Conservation (phyloP, 2,329 filamentous ascomycete genomes). For the Fusarium sambucinum region DNA sequence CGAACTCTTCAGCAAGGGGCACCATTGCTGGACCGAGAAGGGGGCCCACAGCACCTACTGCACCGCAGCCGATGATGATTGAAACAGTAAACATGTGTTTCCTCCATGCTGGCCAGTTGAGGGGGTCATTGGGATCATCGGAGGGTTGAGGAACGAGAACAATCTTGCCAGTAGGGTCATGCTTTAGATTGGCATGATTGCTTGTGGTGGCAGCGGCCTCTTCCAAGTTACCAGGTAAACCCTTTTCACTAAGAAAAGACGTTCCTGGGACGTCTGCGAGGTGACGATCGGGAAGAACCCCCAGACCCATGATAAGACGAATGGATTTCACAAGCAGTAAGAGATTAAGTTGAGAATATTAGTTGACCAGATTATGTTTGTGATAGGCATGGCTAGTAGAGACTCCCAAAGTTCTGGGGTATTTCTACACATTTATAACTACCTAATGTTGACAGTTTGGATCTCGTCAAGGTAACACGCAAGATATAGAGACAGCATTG, state of each 20-base stretch:
- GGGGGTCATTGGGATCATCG: constrained; percentile 1
- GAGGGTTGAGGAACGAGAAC: constrained; percentile 1
- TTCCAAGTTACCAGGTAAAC: neutral
- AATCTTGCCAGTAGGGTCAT: constrained; percentile 3
- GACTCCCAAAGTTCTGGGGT: neutral
- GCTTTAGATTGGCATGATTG: neutral
- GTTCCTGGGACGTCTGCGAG: neutral
- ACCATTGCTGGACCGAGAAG: neutral
- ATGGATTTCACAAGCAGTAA: accelerated
- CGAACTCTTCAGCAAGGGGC: neutral
- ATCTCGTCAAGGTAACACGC: neutral
- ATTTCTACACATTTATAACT: neutral
- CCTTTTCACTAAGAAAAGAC: constrained; percentile 2
- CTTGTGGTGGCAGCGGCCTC: accelerated
- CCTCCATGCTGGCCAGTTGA: constrained; percentile 12
- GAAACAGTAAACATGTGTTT: constrained; percentile 11
- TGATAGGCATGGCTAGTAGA: accelerated
- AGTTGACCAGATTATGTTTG: neutral
- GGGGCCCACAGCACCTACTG: constrained; percentile 1
- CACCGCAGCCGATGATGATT: neutral
- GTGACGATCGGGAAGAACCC: neutral
- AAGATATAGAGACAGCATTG: neutral
- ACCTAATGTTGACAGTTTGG: accelerated
- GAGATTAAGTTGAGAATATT: accelerated
- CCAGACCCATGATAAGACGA: neutral